Percentiles rank a stretch among this genome's conserved stretches.
Evolutionary conservation across 345 rosid species (phyloP).

Genomic region (Gossypium herbaceum): DNA sequence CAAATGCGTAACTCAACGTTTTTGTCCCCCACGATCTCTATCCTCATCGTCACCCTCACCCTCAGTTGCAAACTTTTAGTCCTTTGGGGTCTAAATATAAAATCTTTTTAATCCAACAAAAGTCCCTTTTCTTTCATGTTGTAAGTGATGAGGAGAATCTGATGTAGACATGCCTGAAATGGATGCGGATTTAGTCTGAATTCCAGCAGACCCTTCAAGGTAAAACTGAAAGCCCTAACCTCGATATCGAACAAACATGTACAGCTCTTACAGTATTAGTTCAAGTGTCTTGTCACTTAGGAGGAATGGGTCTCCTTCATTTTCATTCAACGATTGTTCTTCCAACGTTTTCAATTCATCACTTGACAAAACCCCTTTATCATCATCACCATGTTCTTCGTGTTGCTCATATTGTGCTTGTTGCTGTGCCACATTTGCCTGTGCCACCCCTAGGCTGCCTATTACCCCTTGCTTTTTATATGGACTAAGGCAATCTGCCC

Average conservation of each 20-base stretch:
- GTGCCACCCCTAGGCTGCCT: constrained; percentile 33
- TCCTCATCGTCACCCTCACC: background rate
- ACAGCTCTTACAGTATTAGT: constrained; percentile 39
- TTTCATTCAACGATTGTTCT: constrained; percentile 49
- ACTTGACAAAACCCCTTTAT: constrained; percentile 34
- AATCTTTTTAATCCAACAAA: background rate
- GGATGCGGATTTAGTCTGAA: constrained; percentile 10
- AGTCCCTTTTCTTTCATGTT: background rate
- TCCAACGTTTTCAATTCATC: constrained; percentile 39
- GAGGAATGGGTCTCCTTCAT: constrained; percentile 39
- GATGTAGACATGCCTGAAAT: constrained; percentile 6
- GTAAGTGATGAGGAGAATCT: constrained; percentile 3
- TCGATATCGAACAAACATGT: constrained; percentile 26
- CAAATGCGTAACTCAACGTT: constrained; percentile 6
- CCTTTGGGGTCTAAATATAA: background rate
- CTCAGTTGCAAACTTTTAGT: background rate
- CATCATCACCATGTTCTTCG: constrained; percentile 22
- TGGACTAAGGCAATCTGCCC: constrained; percentile 68
- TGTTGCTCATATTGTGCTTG: constrained; percentile 38
- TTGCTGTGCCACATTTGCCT: constrained; percentile 32
- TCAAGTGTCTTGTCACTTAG: constrained; percentile 43
- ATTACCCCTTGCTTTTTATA: constrained; percentile 40
- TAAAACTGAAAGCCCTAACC: constrained; percentile 10
- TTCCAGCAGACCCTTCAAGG: constrained; percentile 23
- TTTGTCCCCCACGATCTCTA: background rate